A percentile compares a stretch with the other conserved stretches of the same genome.
Evolutionary conservation across 2,329 filamentous ascomycete genomes (phyloP).

Genomic region (Ilyonectria sp.): DNA sequence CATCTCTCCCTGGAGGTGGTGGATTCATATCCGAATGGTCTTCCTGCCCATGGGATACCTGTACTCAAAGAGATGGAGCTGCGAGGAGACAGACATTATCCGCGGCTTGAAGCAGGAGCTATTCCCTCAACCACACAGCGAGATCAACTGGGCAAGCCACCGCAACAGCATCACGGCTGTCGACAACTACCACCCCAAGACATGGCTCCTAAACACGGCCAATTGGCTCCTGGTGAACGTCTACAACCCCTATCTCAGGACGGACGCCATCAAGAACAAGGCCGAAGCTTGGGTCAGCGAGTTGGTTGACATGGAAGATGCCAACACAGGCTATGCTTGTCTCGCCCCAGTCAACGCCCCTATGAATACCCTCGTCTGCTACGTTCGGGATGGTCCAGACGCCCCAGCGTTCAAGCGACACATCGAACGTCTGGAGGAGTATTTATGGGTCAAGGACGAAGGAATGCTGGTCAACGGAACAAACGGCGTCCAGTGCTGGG

Average conservation of each 20-base stretch:
- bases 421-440: constrained; percentile 86
- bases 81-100: constrained; percentile 82
- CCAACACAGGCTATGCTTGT: constrained; percentile 89
- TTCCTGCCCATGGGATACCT: constrained; percentile 93
- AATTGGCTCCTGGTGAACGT: constrained; percentile 87
- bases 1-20: constrained; percentile 94
- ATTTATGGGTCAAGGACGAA: constrained; percentile 91
- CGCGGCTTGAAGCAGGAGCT: constrained; percentile 84
- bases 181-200: constrained; percentile 96
- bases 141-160: constrained; percentile 83
- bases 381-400: constrained; percentile 85
- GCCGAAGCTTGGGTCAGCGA: constrained; percentile 88
- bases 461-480: constrained; percentile 97
- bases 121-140: constrained; percentile 82
- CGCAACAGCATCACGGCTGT: constrained; percentile 84
- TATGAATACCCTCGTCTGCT: constrained; percentile 92
- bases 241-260: constrained; percentile 84
- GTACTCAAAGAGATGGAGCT: constrained; percentile 86
- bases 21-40: constrained; percentile 99
- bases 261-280: constrained; percentile 74
- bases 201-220: constrained; percentile 82
- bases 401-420: constrained; percentile 81
- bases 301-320: constrained; percentile 90
- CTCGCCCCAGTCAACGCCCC: constrained; percentile 91
- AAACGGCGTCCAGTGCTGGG: constrained; percentile 98